Conservation (phyloP, 345 rosid genomes). For the Brassica carinata region DNA sequence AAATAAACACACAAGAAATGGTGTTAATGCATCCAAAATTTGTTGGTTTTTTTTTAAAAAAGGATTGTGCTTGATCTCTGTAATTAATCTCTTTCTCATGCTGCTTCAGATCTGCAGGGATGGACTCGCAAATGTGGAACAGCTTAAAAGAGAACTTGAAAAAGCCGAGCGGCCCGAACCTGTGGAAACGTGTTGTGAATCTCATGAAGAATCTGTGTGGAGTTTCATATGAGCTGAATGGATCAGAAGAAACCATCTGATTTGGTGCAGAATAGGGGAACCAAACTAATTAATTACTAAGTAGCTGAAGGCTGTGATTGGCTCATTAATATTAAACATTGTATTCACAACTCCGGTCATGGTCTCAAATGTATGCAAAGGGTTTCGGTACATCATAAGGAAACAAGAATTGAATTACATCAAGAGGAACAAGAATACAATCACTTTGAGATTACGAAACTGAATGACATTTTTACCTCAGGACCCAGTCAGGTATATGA, state of each 20-base stretch:
- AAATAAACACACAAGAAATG: slow-evolving; percentile 11
- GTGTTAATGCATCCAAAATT: background rate
- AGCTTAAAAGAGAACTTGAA: background rate
- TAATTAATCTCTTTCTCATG: background rate
- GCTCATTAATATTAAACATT: background rate
- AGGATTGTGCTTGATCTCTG: background rate
- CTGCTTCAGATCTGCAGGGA: background rate
- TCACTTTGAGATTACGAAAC: slow-evolving; percentile 1
- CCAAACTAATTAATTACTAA: background rate
- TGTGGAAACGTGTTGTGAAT: background rate
- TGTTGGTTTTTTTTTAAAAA: background rate
- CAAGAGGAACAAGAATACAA: background rate
- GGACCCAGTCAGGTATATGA: slow-evolving; percentile 26
- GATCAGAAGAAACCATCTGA: background rate
- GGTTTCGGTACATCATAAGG: background rate
- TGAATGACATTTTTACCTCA: slow-evolving; percentile 3
- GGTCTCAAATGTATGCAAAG: background rate
- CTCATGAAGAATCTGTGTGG: slow-evolving; percentile 12
- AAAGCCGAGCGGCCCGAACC: background rate
- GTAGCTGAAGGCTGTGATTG: slow-evolving; percentile 9
- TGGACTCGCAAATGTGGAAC: background rate
- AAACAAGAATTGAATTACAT: slow-evolving; percentile 9
- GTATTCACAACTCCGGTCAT: background rate
- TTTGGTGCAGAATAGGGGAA: background rate
- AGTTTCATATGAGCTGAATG: background rate